Base-by-base conservation (phyloP, 768 basidiomycete genomes). In the Mycena haematopus region DNA sequence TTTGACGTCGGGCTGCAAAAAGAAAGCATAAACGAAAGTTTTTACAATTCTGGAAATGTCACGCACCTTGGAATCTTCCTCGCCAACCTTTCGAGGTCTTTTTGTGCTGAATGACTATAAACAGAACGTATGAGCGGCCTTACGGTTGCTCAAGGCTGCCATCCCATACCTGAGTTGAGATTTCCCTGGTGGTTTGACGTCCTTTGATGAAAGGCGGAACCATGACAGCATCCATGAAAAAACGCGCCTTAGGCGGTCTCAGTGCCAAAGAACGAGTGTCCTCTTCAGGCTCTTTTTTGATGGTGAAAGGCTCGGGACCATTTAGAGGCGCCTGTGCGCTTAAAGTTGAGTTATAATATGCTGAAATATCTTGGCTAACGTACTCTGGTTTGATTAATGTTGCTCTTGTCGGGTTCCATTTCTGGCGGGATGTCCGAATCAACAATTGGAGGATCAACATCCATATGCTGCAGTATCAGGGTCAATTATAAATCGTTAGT, bases 241-340 rank as follows among this genome's bases (percentile, higher is more conserved):
- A 44, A 24, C 40, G 40, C 27, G 27, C 40, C n/a, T 31, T 44
- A 7, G 40, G 3, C 11, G 10, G 13, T 21, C 17, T 10, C 8
- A 27, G 53, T 10, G 27, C 22, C 15, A 13, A 13, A 25, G 38
- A 38, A 10, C 40, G 27, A 14, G 9, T 21, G 6, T 44, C 13
- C 8, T 54, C 53, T 54, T 44, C 27, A 8, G 53, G 40, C 29
- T 54, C 53, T n/a, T 14, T n/a, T 44, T 54, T 54, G 40, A 54
- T 27, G 19, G 11, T n/a, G 22, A 27, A 21, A 44, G 27, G 53
- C n/a, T 25, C 25, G 9, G 35, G 49, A 13, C n/a, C 9, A 14
- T 49, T 7, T 27, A 17, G 17, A 49, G 21, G 14, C 47, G 10
- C n/a, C 49, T 45, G 44, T 24, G 22, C 11, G 44, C 22, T 5